Conservation (phyloP, 2,329 filamentous ascomycete genomes). For the Mycocentrospora acerina region DNA sequence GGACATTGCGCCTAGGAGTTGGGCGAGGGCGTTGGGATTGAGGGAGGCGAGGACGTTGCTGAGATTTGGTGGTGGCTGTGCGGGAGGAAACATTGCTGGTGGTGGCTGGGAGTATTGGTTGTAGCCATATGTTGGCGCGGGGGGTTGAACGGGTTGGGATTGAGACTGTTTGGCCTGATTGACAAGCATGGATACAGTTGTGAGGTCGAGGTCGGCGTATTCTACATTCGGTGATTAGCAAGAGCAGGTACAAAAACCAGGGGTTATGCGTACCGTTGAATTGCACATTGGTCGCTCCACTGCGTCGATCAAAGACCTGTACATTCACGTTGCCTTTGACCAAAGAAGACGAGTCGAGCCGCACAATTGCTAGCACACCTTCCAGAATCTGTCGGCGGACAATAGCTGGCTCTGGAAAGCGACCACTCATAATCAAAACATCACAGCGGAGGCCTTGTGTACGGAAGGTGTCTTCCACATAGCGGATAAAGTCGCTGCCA, state of each 20-base stretch:
- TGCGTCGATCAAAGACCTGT: conserved; percentile 80
- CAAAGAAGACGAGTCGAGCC: conserved; percentile 71
- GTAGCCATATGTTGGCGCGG: conserved; percentile 29
- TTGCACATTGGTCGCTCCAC: conserved; percentile 71
- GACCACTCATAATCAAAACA: conserved; percentile 75
- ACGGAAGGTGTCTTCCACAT: conserved; percentile 76
- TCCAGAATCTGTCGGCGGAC: conserved; percentile 83
- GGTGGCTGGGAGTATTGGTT: conserved; percentile 35
- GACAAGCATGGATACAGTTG: conserved; percentile 78
- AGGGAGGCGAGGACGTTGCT: conserved; percentile 67
- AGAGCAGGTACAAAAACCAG: neutral
- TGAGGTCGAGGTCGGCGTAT: conserved; percentile 79
- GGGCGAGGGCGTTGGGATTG: conserved; percentile 70
- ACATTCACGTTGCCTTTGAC: conserved; percentile 72
- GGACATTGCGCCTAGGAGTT: conserved; percentile 63
- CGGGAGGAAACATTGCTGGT: conserved; percentile 40
- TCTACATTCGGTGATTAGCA: conserved; percentile 50
- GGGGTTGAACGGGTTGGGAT: conserved; percentile 34
- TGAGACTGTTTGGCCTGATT: conserved; percentile 64
- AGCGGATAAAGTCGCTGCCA: conserved; percentile 71
- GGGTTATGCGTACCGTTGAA: conserved; percentile 62
- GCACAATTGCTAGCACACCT: conserved; percentile 81
- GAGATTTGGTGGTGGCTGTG: conserved; percentile 51
- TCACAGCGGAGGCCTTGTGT: conserved; percentile 72
- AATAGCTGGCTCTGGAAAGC: conserved; percentile 75